These are phyloP conservation scores for Vanrija sp. DNA, from an alignment of 1,284 basidiomycete species.

Conservation along the genomic window DNA sequence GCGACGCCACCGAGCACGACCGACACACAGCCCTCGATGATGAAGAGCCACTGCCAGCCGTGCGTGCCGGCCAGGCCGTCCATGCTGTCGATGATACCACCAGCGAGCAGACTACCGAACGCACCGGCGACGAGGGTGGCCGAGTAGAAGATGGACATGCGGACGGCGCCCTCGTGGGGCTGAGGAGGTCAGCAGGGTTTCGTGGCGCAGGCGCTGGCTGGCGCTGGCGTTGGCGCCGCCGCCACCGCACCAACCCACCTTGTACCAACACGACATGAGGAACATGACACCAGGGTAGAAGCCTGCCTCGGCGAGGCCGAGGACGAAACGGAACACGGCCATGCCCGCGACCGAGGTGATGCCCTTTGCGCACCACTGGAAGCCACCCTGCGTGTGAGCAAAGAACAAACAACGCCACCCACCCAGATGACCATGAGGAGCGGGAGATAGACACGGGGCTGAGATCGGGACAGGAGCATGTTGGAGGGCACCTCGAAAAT, in stretches of 20 bases:
- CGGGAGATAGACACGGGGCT: too few relatives aligned
- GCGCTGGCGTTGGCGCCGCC: background rate
- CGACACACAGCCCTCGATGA: constrained; percentile 54
- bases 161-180: constrained; percentile 27
- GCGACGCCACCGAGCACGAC: constrained; percentile 49
- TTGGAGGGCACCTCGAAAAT: constrained; percentile 45
- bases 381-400: background rate
- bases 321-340: constrained; percentile 34
- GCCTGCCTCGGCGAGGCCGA: constrained; percentile 35
- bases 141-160: constrained; percentile 33
- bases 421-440: constrained; percentile 10
- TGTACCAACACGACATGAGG: constrained; percentile 37
- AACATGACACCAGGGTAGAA: constrained; percentile 42
- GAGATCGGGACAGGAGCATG: constrained; percentile 26
- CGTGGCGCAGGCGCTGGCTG: constrained; percentile 32
- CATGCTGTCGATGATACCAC: constrained; percentile 30
- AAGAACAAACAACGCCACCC: background rate
- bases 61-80: constrained; percentile 15
- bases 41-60: constrained; percentile 48
- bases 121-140: constrained; percentile 19
- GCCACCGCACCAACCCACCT: background rate
- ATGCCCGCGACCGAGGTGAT: constrained; percentile 19
- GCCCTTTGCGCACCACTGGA: background rate
- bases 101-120: constrained; percentile 32
- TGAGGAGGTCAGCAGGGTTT: constrained; percentile 7